phyloP scores from a whole-genome alignment of 495 filamentous ascomycete genomes.

The Podospora sp. region DNA sequence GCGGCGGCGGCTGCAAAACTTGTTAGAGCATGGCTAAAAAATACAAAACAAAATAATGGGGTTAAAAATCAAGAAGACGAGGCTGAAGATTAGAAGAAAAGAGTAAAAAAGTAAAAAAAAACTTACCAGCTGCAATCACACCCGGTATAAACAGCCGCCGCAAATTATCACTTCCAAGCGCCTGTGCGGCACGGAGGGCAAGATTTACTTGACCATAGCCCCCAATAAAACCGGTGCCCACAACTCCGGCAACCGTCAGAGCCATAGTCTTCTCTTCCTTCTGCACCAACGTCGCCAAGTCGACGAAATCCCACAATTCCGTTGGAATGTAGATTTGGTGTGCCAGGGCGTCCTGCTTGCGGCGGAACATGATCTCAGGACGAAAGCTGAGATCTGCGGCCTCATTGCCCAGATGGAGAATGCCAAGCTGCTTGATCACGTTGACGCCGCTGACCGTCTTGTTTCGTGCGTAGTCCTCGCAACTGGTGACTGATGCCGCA shows the following conservation, averaged over 20 bases:
- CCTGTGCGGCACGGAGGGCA: slow-evolving; percentile 71
- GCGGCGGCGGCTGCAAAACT: slow-evolving; percentile 64
- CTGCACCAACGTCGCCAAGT: slow-evolving; percentile 78
- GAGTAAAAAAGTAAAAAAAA: slow-evolving; percentile 9
- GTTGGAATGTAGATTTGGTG: slow-evolving; percentile 84
- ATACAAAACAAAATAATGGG: no score
- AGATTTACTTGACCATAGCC: slow-evolving; percentile 89
- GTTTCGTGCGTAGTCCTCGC: slow-evolving; percentile 80
- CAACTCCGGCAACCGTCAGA: slow-evolving; percentile 84
- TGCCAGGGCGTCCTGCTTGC: slow-evolving; percentile 75
- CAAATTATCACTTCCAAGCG: slow-evolving; percentile 83
- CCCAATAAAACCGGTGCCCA: slow-evolving; percentile 78
- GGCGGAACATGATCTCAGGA: slow-evolving; percentile 88
- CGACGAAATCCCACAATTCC: slow-evolving; percentile 92
- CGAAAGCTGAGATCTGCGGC: slow-evolving; percentile 84
- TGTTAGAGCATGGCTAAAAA: no score
- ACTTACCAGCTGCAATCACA: slow-evolving; percentile 74
- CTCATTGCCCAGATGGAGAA: slow-evolving; percentile 85
- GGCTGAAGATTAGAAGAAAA: no score
- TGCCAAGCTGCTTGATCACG: slow-evolving; percentile 81
- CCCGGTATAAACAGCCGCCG: slow-evolving; percentile 81
- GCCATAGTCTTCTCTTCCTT: slow-evolving; percentile 94
- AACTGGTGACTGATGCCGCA: slow-evolving; percentile 70
- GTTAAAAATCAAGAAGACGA: no score
- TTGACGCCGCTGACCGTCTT: slow-evolving; percentile 83